These are phyloP conservation scores for Coelastrella sp. DNA, from an alignment of 139 green algal species.

Conservation along the genomic window DNA sequence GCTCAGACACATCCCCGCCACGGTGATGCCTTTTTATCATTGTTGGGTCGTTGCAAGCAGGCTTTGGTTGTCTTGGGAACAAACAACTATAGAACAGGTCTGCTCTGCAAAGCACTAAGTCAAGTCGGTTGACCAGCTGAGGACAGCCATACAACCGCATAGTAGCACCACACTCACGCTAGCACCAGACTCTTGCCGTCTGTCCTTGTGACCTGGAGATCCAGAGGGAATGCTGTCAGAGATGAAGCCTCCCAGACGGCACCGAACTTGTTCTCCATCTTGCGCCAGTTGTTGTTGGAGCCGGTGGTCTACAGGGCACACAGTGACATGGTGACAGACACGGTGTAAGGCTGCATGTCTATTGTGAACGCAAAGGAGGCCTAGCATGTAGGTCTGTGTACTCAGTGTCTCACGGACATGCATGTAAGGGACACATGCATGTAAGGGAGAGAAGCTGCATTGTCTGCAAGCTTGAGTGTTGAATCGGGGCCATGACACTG, in stretches of 20 bases:
- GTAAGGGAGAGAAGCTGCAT: too few relatives aligned
- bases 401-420: too few relatives aligned
- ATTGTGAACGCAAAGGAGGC: neutral
- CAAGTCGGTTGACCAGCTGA: neutral
- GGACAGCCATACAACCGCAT: neutral
- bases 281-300: neutral
- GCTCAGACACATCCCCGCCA: too few relatives aligned
- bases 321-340: neutral
- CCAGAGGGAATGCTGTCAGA: neutral
- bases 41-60: too few relatives aligned
- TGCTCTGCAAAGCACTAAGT: neutral
- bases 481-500: too few relatives aligned
- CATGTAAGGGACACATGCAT: too few relatives aligned
- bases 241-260: slow-evolving; percentile 16
- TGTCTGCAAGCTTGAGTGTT: too few relatives aligned
- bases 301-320: neutral
- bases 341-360: neutral
- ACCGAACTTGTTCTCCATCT: slow-evolving; percentile 25
- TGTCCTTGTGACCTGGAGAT: slow-evolving; percentile 1
- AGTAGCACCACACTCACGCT: neutral
- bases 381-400: neutral
- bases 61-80: too few relatives aligned
- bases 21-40: too few relatives aligned
- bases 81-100: too few relatives aligned
- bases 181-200: neutral